Evolutionary conservation across 352 stramenopile genomes (phyloP).

Genomic region (Pythium grandisporangium): DNA sequence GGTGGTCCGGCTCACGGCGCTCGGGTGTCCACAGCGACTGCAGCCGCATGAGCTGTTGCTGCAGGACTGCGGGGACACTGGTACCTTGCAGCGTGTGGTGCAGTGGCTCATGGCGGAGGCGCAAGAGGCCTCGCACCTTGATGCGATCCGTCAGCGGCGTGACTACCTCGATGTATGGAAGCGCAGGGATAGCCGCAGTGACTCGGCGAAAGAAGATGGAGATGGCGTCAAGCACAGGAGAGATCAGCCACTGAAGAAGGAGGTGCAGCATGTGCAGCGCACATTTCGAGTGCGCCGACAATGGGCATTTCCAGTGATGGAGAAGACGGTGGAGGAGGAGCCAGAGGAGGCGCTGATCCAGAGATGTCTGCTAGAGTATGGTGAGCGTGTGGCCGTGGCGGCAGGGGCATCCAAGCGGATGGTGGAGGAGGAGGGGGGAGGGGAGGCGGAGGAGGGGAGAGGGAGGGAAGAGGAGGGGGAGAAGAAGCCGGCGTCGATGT

Average conservation of each 20-base stretch:
- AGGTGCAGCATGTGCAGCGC: conserved; percentile 29
- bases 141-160: conserved; percentile 18
- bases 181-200: no score
- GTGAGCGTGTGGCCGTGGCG: conserved; percentile 29
- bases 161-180: conserved; percentile 20
- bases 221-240: not conserved
- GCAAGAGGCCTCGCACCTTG: conserved; percentile 20
- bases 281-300: conserved; percentile 27
- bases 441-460: not conserved
- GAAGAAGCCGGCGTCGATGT: not conserved
- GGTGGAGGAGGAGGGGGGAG: not conserved
- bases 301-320: conserved; percentile 26
- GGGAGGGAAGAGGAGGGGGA: no score
- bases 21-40: conserved; percentile 24
- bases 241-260: conserved; percentile 19
- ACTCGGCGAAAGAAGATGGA: conserved; percentile 1
- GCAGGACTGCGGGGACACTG: conserved; percentile 71
- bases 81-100: conserved; percentile 37
- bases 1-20: conserved; percentile 26
- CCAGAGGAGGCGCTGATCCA: conserved; percentile 65
- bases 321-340: conserved; percentile 22
- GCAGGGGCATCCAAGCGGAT: conserved; percentile 11
- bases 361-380: conserved; percentile 75
- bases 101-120: conserved; percentile 41
- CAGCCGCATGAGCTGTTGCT: conserved; percentile 69